A percentile compares a stretch with the other conserved stretches of the same genome.
These are phyloP conservation scores for Metschnikowia picachoensis DNA, from an alignment of 805 yeast species.

Conservation along the genomic window DNA sequence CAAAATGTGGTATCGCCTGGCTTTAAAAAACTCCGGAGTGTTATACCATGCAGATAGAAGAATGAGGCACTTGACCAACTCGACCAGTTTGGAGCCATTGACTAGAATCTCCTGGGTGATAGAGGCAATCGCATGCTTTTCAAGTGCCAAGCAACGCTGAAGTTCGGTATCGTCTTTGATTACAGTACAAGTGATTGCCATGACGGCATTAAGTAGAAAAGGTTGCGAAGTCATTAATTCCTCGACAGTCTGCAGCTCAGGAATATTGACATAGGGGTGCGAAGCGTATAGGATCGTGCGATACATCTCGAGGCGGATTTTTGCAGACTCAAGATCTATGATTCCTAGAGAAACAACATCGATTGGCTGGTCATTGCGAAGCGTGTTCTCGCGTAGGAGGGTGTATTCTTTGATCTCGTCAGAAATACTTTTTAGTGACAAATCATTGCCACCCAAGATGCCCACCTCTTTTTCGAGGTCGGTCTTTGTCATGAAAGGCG, in stretches of 20 bases:
- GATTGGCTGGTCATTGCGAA: slow-evolving; percentile 21
- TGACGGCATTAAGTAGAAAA: slow-evolving; percentile 56
- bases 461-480: slow-evolving; percentile 42
- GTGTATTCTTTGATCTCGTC: slow-evolving; percentile 44
- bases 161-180: slow-evolving; percentile 29
- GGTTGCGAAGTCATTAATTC: slow-evolving; percentile 53
- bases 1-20: slow-evolving; percentile 71
- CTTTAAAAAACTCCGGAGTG: slow-evolving; percentile 76
- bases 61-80: slow-evolving; percentile 59
- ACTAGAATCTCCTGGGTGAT: slow-evolving; percentile 59
- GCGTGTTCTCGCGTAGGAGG: slow-evolving; percentile 36
- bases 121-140: slow-evolving; percentile 49
- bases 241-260: slow-evolving; percentile 41
- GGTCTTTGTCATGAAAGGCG: slow-evolving; percentile 27
- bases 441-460: slow-evolving; percentile 30
- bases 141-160: slow-evolving; percentile 45
- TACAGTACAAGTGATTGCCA: slow-evolving; percentile 55
- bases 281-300: slow-evolving; percentile 40
- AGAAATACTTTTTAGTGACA: slow-evolving; percentile 41
- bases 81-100: slow-evolving; percentile 66
- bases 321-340: slow-evolving; percentile 58
- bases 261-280: slow-evolving; percentile 59
- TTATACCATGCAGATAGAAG: slow-evolving; percentile 76
- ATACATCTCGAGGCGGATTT: slow-evolving; percentile 48
- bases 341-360: slow-evolving; percentile 60